phyloP scores from a whole-genome alignment of 495 filamentous ascomycete genomes.

The Penicillium riverlandense region DNA sequence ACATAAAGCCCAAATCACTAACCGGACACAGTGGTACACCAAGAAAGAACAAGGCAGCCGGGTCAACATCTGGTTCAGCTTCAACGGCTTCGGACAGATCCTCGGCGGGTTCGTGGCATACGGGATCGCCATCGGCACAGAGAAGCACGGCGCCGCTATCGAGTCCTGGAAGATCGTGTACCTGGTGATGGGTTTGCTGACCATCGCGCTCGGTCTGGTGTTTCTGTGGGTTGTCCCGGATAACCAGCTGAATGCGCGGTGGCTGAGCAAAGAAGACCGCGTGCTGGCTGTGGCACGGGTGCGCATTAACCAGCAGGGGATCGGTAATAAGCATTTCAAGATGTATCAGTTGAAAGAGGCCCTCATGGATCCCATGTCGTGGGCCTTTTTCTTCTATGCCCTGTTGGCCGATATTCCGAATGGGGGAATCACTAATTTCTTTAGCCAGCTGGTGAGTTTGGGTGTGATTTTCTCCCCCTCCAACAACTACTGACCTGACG shows the following conservation, averaged over 20 bases:
- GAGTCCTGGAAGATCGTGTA: conserved; percentile 64
- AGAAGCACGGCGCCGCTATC: conserved; percentile 44
- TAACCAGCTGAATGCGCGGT: conserved; percentile 61
- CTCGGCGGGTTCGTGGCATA: conserved; percentile 58
- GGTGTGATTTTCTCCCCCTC: not conserved
- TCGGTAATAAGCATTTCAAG: conserved; percentile 65
- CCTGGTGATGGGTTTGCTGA: conserved; percentile 57
- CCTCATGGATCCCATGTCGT: conserved; percentile 53
- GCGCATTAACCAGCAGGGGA: conserved; percentile 57
- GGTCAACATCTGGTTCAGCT: conserved; percentile 56
- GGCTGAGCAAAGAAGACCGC: conserved; percentile 57
- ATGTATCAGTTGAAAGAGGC: conserved; percentile 55
- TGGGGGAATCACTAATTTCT: conserved; percentile 66
- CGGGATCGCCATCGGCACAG: conserved; percentile 53
- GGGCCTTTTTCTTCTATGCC: conserved; percentile 59
- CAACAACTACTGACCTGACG: not conserved
- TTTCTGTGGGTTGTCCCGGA: conserved; percentile 63
- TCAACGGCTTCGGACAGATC: conserved; percentile 55
- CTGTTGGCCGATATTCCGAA: conserved; percentile 58
- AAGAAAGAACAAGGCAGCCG: conserved; percentile 51
- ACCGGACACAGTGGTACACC: conserved; percentile 48
- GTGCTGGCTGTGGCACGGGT: conserved; percentile 53
- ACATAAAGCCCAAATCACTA: too few species aligned
- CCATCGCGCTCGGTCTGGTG: conserved; percentile 45
- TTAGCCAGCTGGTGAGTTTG: conserved; percentile 48